Evolutionary conservation across 2,329 filamentous ascomycete species (phyloP).

Genomic region (Phyllosticta ampelicida): DNA sequence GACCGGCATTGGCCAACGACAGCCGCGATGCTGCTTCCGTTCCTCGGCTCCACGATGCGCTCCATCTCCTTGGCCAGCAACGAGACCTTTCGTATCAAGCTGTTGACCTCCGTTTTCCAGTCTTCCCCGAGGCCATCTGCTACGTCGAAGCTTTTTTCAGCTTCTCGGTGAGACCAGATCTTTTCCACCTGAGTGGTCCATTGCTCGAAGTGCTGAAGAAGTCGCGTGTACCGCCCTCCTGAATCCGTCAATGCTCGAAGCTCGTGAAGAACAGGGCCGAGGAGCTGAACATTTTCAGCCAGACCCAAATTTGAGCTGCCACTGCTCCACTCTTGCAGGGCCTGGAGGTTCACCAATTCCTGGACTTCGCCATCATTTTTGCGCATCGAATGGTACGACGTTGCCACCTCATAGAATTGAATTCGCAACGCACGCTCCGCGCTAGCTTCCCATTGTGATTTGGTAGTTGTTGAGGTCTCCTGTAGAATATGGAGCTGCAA

Average conservation of each 20-base stretch:
- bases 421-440: slow-evolving; percentile 20
- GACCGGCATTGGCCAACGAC: slow-evolving; percentile 21
- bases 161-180: slow-evolving; percentile 17
- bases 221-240: slow-evolving; percentile 22
- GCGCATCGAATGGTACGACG: slow-evolving; percentile 23
- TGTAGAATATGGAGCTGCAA: slow-evolving; percentile 30
- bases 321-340: slow-evolving; percentile 25
- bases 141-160: slow-evolving; percentile 6
- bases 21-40: slow-evolving; percentile 23
- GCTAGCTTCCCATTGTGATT: slow-evolving; percentile 23
- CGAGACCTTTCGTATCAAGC: slow-evolving; percentile 25
- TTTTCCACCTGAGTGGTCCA: slow-evolving; percentile 24
- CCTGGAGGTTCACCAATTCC: slow-evolving; percentile 27
- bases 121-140: slow-evolving; percentile 21
- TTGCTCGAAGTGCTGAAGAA: slow-evolving; percentile 21
- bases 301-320: slow-evolving; percentile 19
- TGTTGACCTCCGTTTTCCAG: slow-evolving; percentile 25
- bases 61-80: slow-evolving; percentile 22
- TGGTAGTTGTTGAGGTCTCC: slow-evolving; percentile 16
- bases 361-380: slow-evolving; percentile 25
- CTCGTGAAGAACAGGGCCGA: slow-evolving; percentile 27
- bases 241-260: slow-evolving; percentile 23
- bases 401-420: slow-evolving; percentile 29
- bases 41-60: slow-evolving; percentile 18
- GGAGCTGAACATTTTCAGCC: slow-evolving; percentile 24